Conservation (phyloP, 2,329 filamentous ascomycete species). For the Stylonectria norvegica region DNA sequence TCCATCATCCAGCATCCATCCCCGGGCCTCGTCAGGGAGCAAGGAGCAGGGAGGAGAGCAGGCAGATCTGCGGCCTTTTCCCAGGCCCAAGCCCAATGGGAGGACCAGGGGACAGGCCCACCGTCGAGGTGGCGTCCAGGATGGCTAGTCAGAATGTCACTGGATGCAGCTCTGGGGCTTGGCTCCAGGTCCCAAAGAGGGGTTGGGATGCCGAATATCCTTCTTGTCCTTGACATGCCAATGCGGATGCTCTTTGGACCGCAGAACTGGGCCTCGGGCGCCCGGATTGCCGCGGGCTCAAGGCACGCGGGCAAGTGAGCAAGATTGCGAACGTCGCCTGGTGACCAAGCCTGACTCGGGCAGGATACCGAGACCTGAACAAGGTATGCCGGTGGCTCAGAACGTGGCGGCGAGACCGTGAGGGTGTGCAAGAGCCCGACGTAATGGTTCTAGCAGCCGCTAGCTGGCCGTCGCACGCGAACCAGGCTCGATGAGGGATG, state of each 20-base stretch:
- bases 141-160: conserved; percentile 21
- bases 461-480: conserved; percentile 30
- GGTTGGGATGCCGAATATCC: conserved; percentile 30
- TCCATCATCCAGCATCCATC: no score
- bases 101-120: conserved; percentile 16
- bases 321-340: conserved; percentile 27
- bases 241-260: conserved; percentile 21
- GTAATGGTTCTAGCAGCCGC: conserved; percentile 30
- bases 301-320: conserved; percentile 14
- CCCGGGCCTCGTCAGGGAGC: conserved; percentile 20
- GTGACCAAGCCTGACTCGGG: conserved; percentile 28
- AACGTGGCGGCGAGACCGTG: conserved; percentile 28
- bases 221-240: conserved; percentile 24
- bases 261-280: conserved; percentile 24
- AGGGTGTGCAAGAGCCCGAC: conserved; percentile 29
- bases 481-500: conserved; percentile 28
- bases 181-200: conserved; percentile 26
- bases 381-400: conserved; percentile 22
- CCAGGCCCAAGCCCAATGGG: conserved; percentile 26
- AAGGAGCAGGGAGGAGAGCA: no score
- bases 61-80: conserved; percentile 33
- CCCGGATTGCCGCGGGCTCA: conserved; percentile 25
- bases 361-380: conserved; percentile 20
- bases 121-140: conserved; percentile 23
- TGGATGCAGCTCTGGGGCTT: conserved; percentile 26